Conservation (phyloP, 1,284 basidiomycete genomes). For the Ceratobasidium sp. region DNA sequence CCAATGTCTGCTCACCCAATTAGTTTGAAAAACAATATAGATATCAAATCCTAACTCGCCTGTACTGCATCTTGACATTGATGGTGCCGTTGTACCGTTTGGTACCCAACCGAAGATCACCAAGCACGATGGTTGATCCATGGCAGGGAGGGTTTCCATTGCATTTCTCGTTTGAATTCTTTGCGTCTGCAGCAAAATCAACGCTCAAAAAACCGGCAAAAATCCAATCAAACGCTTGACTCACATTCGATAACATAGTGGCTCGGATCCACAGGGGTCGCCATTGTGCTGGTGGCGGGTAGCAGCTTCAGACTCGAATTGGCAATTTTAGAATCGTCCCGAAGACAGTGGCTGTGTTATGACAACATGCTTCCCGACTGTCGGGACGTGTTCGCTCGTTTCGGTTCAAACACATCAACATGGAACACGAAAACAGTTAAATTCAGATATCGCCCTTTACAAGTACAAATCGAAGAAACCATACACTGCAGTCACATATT, state of each 20-base stretch:
- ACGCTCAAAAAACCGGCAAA: background rate
- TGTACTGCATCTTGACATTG: conserved; percentile 56
- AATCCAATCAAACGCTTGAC: background rate
- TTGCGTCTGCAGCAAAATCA: background rate
- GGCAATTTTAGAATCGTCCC: background rate
- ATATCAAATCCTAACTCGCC: background rate
- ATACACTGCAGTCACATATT: background rate
- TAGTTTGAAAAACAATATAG: background rate
- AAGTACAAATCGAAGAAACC: background rate
- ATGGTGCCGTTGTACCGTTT: conserved; percentile 68
- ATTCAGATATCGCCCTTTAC: background rate
- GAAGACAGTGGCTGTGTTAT: background rate
- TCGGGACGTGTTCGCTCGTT: no score
- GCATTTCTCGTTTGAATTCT: conserved; percentile 23
- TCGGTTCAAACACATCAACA: no score
- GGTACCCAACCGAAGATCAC: conserved; percentile 67
- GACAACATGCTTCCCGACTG: background rate
- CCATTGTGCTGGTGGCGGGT: conserved; percentile 18
- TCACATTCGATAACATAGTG: conserved; percentile 58
- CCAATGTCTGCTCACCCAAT: conserved; percentile 48
- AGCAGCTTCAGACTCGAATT: background rate
- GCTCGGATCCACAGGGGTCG: conserved; percentile 3
- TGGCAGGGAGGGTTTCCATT: conserved; percentile 57
- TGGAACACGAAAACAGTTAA: background rate
- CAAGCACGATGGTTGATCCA: conserved; percentile 59